Conservation (phyloP, 2,329 filamentous ascomycete genomes). For the Lachnellula subtilissima region DNA sequence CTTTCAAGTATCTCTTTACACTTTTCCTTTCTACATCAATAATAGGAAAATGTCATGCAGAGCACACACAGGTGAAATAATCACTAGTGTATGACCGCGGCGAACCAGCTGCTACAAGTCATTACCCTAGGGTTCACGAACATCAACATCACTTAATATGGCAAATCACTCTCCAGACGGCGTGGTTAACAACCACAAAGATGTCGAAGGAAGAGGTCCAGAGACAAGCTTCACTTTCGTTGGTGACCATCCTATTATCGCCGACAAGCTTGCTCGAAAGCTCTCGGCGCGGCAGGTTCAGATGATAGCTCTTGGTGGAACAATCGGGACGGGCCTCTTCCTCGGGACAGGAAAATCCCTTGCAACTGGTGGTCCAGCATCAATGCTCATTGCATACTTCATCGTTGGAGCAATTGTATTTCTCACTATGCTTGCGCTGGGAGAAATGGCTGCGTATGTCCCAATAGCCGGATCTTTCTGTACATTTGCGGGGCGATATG, state of each 20-base stretch:
- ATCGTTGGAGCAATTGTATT: conserved; percentile 55
- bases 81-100: too few species aligned
- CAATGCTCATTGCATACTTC: conserved; percentile 52
- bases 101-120: too few species aligned
- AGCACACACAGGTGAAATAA: too few species aligned
- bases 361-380: conserved; percentile 54
- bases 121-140: too few species aligned
- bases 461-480: conserved; percentile 51
- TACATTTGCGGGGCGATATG: conserved; percentile 50
- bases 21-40: too few species aligned
- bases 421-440: conserved; percentile 53
- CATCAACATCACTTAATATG: too few species aligned
- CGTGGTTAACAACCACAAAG: neutral
- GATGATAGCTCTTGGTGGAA: conserved; percentile 61
- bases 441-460: conserved; percentile 56
- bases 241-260: conserved; percentile 14
- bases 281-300: conserved; percentile 60
- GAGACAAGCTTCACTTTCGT: neutral
- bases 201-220: conserved; percentile 1
- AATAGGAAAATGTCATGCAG: too few species aligned
- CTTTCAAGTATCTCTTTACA: too few species aligned
- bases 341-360: conserved; percentile 57
- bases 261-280: conserved; percentile 43
- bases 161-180: too few species aligned
- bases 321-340: conserved; percentile 58